Base-by-base conservation (phyloP, 2,329 filamentous ascomycete species). In the Cryphonectria parasitica region DNA sequence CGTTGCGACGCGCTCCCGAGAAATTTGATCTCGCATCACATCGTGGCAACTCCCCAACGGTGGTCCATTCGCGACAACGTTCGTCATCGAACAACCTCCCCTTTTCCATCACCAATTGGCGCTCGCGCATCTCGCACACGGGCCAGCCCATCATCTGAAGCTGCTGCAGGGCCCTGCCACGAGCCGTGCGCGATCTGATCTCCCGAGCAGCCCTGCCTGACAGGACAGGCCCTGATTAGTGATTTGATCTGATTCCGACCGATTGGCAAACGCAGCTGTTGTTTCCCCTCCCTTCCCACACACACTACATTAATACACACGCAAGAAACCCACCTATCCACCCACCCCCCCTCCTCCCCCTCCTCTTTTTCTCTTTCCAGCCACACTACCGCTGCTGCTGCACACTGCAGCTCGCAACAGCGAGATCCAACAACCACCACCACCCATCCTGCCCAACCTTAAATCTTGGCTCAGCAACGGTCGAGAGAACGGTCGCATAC, bases 81-180 rank as follows among this genome's bases (percentile, higher is more conserved):
- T n/a, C 58, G 28, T 22, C 34, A 39, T 39, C 25, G n/a, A 54
- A 22, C 45, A 52, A 39, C 28, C 8, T 36, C 28, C 54, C 63
- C 65, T 62, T 68, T 60, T 66, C 56, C 67, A 69, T 69, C 69
- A 41, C 58, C 69, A 71, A 71, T 71, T 66, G 69, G 62, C 56
- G 15, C 28, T n/a, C 31, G 67, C 69, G 69, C 69, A 69, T 66
- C 63, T 43, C 66, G 49, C 64, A 58, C 22, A 62, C 64, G 22
- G 56, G 62, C 13, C 25, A 52, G 28, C 36, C 39, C 64, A 67
- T 71, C 66, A 25, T 22, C 31, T 49, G 41, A 68, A 63, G 56
- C 61, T 71, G 64, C 67, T 61, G 54, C 67, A 41, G 58, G 31
- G 17, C 58, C 58, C 22, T 39, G 31, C 34, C 22, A 22, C 22